Conservation (phyloP, 331 rosid genomes). For the Quercus tomentella region DNA sequence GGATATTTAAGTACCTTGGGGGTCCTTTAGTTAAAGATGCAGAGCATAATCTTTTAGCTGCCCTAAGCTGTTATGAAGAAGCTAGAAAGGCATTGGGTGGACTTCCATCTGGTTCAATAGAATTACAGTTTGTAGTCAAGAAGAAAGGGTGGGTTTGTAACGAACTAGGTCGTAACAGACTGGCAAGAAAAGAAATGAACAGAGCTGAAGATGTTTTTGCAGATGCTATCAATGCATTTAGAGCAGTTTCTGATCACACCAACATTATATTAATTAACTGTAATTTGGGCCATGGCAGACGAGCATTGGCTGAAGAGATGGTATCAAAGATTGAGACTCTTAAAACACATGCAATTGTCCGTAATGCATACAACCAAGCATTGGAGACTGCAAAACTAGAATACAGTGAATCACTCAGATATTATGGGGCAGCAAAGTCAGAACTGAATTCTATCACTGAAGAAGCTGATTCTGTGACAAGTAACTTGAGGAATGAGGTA, state of each 20-base stretch:
- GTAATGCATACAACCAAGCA: conserved; percentile 59
- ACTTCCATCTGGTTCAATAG: conserved; percentile 60
- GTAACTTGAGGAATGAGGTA: conserved; percentile 70
- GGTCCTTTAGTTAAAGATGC: conserved; percentile 56
- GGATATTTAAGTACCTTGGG: conserved; percentile 80
- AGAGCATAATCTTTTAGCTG: conserved; percentile 60
- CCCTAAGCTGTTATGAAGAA: conserved; percentile 78
- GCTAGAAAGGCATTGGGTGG: conserved; percentile 67
- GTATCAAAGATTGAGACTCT: conserved; percentile 62
- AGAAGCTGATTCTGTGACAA: conserved; percentile 35
- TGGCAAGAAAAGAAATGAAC: conserved; percentile 62
- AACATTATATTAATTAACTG: conserved; percentile 85
- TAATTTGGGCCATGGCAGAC: conserved; percentile 93
- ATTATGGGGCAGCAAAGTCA: conserved; percentile 81
- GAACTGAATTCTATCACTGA: conserved; percentile 55
- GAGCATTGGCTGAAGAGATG: conserved; percentile 88
- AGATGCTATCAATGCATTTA: conserved; percentile 83
- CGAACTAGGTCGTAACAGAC: conserved; percentile 81
- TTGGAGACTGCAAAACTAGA: conserved; percentile 76
- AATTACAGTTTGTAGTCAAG: conserved; percentile 62
- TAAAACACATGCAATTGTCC: conserved; percentile 48
- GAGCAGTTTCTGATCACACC: conserved; percentile 86
- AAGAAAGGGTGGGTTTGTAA: conserved; percentile 95
- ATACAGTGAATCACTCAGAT: conserved; percentile 78
- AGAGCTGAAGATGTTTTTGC: conserved; percentile 74